Base-by-base conservation (phyloP, 768 basidiomycete genomes). In the Tylopilus felleus region DNA sequence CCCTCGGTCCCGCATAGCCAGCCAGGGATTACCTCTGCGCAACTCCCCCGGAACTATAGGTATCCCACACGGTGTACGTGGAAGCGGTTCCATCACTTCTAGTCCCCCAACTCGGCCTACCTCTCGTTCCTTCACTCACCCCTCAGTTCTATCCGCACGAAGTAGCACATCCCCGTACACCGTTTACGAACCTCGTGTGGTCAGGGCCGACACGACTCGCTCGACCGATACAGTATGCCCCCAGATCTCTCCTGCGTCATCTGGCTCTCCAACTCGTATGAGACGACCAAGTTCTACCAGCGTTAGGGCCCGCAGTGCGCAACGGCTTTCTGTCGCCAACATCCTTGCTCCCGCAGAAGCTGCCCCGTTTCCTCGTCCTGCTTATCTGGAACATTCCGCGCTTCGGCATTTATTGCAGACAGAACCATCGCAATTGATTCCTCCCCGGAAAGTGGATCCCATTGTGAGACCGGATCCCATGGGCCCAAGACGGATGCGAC, bases 341-440 rank as follows among this genome's bases (percentile, higher is more conserved):
- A 59, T 65, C 58, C 66, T 63, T 55, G 47, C 55, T 57, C 68
- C 56, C 64, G 63, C 55, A 52, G 69, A 68, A 54, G 65, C 64
- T 43, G 69, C 59, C 25, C 65, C 73, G 33, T 92, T 86, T 68
- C 73, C 81, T 44, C 81, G 84, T 19, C 90, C 90, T 1, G 71
- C 82, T 1, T 93, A 93, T 68, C 78, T 93, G 51, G 86, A 89
- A 40, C 78, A 88, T 67, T 89, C 89, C 2, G 80, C 87, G 1
- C 72, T 93, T 52, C 83, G 86, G 51, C 75, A 90, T 60, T 69
- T 88, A 49, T 73, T 92, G 9, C 84, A 83, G 52, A 83, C 85
- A 0, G 79, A 79, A 43, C 56, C 69, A 2, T 62, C 68, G 9
- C 72, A 75, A 10, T 39, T 67, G 36, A 65, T 75, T 40, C 66